Evolutionary conservation across 495 filamentous ascomycete genomes (phyloP).

Genomic region (Hypoxylon fragiforme): DNA sequence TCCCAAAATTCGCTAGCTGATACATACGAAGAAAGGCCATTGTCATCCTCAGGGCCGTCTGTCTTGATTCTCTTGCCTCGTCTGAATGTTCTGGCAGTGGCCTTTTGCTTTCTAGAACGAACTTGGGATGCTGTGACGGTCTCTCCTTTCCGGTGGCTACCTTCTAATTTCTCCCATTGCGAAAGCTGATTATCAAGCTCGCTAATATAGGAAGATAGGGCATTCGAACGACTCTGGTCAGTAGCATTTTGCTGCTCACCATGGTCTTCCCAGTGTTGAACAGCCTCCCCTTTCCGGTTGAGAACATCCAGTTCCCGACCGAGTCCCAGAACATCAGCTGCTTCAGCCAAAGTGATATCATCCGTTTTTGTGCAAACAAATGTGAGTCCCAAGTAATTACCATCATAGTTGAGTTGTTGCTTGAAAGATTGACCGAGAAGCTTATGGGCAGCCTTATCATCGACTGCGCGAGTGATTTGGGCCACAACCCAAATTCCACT

Average conservation of each 20-base stretch:
- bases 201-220: background rate
- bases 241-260: conserved; percentile 39
- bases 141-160: conserved; percentile 47
- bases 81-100: conserved; percentile 1
- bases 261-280: background rate
- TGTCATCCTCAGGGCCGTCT: too few species aligned
- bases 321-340: conserved; percentile 29
- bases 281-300: conserved; percentile 35
- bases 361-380: conserved; percentile 67
- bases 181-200: conserved; percentile 48
- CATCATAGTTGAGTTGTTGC: conserved; percentile 61
- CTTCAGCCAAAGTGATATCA: conserved; percentile 50
- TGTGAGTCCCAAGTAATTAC: conserved; percentile 54
- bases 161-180: conserved; percentile 49
- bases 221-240: conserved; percentile 16
- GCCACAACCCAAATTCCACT: conserved; percentile 57
- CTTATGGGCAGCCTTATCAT: conserved; percentile 60
- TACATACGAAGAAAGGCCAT: background rate
- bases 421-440: conserved; percentile 60
- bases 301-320: conserved; percentile 54
- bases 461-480: conserved; percentile 60
- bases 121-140: conserved; percentile 45
- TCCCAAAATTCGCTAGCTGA: conserved; percentile 20
- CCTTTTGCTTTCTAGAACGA: conserved; percentile 30
- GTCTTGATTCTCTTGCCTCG: conserved; percentile 10